Evolutionary conservation across 2,329 filamentous ascomycete genomes (phyloP).

Genomic region (Aspergillus brasiliensis): DNA sequence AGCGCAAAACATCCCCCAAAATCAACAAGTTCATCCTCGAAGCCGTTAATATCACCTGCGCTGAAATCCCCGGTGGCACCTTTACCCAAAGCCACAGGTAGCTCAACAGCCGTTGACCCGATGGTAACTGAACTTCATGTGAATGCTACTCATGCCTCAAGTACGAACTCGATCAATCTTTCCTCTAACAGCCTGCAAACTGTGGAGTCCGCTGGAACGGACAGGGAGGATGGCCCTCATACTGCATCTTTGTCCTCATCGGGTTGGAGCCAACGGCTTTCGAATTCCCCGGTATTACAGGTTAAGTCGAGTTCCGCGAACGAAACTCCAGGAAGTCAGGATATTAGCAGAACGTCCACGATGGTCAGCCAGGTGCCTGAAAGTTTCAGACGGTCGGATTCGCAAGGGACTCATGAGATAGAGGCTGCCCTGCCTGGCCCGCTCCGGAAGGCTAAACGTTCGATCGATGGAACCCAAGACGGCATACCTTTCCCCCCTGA

Average conservation of each 20-base stretch:
- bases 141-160: slow-evolving; percentile 35
- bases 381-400: slow-evolving; percentile 30
- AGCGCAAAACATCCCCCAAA: slow-evolving; percentile 46
- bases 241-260: slow-evolving; percentile 35
- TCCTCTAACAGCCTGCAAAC: slow-evolving; percentile 34
- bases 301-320: slow-evolving; percentile 32
- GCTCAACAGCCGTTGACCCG: slow-evolving; percentile 44
- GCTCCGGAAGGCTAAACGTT: slow-evolving; percentile 27
- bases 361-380: slow-evolving; percentile 25
- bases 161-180: slow-evolving; percentile 35
- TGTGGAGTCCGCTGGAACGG: slow-evolving; percentile 30
- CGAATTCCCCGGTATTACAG: slow-evolving; percentile 39
- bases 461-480: slow-evolving; percentile 29
- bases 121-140: slow-evolving; percentile 51
- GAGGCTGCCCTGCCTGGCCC: slow-evolving; percentile 27
- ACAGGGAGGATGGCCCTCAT: slow-evolving; percentile 33
- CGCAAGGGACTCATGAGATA: slow-evolving; percentile 31
- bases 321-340: slow-evolving; percentile 26
- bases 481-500: slow-evolving; percentile 34
- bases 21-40: slow-evolving; percentile 45
- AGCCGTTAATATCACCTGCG: slow-evolving; percentile 38
- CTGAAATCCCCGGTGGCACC: slow-evolving; percentile 42
- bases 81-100: slow-evolving; percentile 36
- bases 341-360: slow-evolving; percentile 25
- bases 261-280: slow-evolving; percentile 29